Percentiles rank a stretch among this genome's conserved stretches.
These are phyloP conservation scores for Penicillium canescens DNA, from an alignment of 495 filamentous ascomycete species.

Conservation along the genomic window DNA sequence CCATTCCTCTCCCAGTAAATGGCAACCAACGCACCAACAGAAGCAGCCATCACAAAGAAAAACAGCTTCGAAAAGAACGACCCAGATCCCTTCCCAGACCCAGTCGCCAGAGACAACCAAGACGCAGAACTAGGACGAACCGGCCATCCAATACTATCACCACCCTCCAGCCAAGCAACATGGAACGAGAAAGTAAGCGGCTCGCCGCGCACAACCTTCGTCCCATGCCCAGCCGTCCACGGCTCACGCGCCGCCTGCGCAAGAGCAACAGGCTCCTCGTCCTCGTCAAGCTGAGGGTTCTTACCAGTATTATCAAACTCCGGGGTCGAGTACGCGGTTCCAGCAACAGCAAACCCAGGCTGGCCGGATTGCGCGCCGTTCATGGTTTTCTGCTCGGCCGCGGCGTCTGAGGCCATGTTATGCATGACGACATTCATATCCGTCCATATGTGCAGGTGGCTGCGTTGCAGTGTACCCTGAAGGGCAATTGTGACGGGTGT, in stretches of 20 bases:
- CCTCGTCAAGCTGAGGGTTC: conserved; percentile 33
- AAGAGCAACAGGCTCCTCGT: conserved; percentile 36
- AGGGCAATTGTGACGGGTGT: conserved; percentile 79
- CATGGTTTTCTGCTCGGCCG: conserved; percentile 21
- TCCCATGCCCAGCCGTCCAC: conserved; percentile 49
- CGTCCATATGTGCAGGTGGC: conserved; percentile 88
- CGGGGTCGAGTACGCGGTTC: conserved; percentile 81
- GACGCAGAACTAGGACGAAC: conserved; percentile 28
- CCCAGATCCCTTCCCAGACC: conserved; percentile 7
- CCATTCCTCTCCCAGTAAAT: conserved; percentile 47
- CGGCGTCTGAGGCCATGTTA: conserved; percentile 51
- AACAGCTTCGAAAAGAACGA: conserved; percentile 38
- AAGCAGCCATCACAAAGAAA: conserved; percentile 44
- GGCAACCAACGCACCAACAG: conserved; percentile 47
- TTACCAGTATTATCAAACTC: conserved; percentile 53
- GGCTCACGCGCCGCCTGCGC: conserved; percentile 41
- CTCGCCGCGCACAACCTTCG: conserved; percentile 82
- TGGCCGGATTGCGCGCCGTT: conserved; percentile 35
- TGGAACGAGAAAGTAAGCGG: conserved; percentile 76
- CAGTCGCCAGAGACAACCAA: conserved; percentile 39
- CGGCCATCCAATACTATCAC: conserved; percentile 48
- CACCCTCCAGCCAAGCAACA: conserved; percentile 83
- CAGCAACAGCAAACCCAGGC: conserved; percentile 73
- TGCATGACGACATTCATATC: conserved; percentile 86
- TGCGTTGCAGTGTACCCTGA: conserved; percentile 82